Percentiles rank a stretch among this genome's conserved stretches.
These are phyloP conservation scores for Fusarium gaditjirri DNA, from an alignment of 2,329 filamentous ascomycete genomes.

Conservation along the genomic window DNA sequence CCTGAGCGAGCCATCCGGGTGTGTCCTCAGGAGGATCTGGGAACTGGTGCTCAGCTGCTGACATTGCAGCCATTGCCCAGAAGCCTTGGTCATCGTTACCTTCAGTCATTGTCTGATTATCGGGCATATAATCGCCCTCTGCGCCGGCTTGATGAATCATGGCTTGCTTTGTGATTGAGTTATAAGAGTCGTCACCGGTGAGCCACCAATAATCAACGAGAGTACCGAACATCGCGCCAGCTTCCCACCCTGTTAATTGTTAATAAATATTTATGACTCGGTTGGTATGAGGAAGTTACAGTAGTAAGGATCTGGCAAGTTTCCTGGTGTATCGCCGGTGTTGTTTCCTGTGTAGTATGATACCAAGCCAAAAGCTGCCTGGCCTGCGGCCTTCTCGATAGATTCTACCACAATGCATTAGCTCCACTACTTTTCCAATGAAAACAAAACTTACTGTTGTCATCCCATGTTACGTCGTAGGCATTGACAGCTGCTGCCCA, in stretches of 20 bases:
- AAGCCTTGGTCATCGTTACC: constrained; percentile 85
- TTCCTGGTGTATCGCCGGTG: constrained; percentile 67
- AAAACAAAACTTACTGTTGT: constrained; percentile 27
- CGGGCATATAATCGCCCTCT: constrained; percentile 72
- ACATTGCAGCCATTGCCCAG: constrained; percentile 86
- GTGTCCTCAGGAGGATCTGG: constrained; percentile 71
- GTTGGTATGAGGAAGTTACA: constrained; percentile 60
- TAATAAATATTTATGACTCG: constrained; percentile 24
- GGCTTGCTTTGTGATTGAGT: constrained; percentile 66
- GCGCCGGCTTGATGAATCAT: constrained; percentile 69
- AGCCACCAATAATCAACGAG: constrained; percentile 78
- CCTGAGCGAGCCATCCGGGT: constrained; percentile 80
- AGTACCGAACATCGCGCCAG: constrained; percentile 76
- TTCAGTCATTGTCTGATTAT: constrained; percentile 68
- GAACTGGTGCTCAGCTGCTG: constrained; percentile 80
- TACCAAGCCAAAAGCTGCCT: constrained; percentile 59
- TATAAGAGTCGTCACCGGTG: constrained; percentile 74
- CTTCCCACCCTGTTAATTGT: constrained; percentile 70
- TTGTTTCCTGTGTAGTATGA: constrained; percentile 67
- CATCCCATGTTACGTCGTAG: constrained; percentile 37
- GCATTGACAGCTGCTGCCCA: constrained; percentile 26
- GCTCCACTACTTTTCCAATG: not conserved
- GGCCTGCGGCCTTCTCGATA: constrained; percentile 59
- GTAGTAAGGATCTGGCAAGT: constrained; percentile 70
- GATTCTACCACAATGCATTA: constrained; percentile 53